phyloP scores from a whole-genome alignment of 495 filamentous ascomycete species.

The Hypoxylon rickii region DNA sequence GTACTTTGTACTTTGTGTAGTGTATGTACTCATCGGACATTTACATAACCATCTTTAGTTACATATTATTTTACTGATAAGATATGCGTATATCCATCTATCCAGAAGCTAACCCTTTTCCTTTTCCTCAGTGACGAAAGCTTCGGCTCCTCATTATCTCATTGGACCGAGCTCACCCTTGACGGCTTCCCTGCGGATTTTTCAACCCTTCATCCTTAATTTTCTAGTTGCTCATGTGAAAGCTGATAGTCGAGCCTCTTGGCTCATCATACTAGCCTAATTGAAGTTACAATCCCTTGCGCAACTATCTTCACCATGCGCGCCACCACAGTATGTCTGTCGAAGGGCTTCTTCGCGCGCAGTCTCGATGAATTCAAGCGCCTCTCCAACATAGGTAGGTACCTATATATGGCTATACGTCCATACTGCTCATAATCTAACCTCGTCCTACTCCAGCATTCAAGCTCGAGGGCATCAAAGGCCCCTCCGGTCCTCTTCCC shows the following conservation, averaged over 20 bases:
- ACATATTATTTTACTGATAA: too few species aligned
- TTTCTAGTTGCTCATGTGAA: slow-evolving; percentile 30
- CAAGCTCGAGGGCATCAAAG: slow-evolving; percentile 59
- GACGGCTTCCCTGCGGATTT: slow-evolving; percentile 1
- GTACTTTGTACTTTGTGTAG: too few species aligned
- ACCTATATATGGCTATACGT: background rate
- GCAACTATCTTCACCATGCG: slow-evolving; percentile 42
- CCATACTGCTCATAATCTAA: background rate
- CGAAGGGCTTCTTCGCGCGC: slow-evolving; percentile 50
- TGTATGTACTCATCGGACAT: background rate
- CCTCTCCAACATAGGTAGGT: slow-evolving; percentile 49
- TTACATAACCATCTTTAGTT: background rate
- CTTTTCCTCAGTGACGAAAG: slow-evolving; percentile 18
- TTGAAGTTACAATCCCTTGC: slow-evolving; percentile 18
- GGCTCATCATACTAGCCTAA: slow-evolving; percentile 28
- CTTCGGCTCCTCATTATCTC: slow-evolving; percentile 6
- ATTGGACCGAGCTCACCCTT: background rate
- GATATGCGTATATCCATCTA: background rate
- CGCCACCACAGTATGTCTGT: slow-evolving; percentile 43
- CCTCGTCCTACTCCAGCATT: slow-evolving; percentile 36
- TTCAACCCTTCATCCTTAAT: background rate
- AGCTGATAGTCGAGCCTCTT: slow-evolving; percentile 36
- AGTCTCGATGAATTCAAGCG: slow-evolving; percentile 54
- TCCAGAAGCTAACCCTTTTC: slow-evolving; percentile 1
- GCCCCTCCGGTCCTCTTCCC: slow-evolving; percentile 58